Evolutionary conservation across 495 filamentous ascomycete genomes (phyloP).

Genomic region (Penicillium cosmopolitanum): DNA sequence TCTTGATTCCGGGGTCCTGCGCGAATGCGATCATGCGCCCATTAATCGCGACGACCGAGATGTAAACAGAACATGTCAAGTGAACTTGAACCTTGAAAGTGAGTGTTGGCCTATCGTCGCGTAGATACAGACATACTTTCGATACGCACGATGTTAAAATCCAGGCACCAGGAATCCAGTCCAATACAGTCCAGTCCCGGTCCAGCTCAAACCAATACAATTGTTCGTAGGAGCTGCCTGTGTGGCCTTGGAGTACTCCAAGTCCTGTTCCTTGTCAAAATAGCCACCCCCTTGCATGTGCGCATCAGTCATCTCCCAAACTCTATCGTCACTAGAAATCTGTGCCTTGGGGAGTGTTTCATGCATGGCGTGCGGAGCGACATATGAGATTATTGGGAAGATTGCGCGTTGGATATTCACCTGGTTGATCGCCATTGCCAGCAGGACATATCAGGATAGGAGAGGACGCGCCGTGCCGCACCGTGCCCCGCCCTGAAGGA

Average conservation of each 20-base stretch:
- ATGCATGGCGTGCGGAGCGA: constrained; percentile 10
- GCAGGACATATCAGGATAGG: not conserved
- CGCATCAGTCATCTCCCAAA: constrained; percentile 5
- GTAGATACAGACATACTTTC: too few relatives aligned
- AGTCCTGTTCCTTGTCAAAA: not conserved
- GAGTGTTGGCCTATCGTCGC: too few relatives aligned
- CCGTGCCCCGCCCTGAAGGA: not conserved
- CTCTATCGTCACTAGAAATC: constrained; percentile 15
- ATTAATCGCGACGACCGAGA: too few relatives aligned
- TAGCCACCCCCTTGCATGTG: constrained; percentile 10
- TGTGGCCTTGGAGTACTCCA: not conserved
- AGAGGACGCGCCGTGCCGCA: not conserved
- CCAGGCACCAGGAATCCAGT: too few relatives aligned
- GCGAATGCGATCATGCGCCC: too few relatives aligned
- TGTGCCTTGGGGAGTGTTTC: constrained; percentile 6
- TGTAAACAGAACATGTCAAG: too few relatives aligned
- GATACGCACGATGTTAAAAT: too few relatives aligned
- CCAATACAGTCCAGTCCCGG: too few relatives aligned
- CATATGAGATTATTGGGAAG: not conserved
- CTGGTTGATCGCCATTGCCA: not conserved
- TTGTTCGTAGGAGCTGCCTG: too few relatives aligned
- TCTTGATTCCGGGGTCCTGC: not conserved
- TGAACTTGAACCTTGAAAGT: too few relatives aligned
- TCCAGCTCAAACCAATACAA: too few relatives aligned
- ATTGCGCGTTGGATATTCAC: not conserved